Evolutionary conservation across 139 green algal species (phyloP).

Genomic region (Marvania coccoides): DNA sequence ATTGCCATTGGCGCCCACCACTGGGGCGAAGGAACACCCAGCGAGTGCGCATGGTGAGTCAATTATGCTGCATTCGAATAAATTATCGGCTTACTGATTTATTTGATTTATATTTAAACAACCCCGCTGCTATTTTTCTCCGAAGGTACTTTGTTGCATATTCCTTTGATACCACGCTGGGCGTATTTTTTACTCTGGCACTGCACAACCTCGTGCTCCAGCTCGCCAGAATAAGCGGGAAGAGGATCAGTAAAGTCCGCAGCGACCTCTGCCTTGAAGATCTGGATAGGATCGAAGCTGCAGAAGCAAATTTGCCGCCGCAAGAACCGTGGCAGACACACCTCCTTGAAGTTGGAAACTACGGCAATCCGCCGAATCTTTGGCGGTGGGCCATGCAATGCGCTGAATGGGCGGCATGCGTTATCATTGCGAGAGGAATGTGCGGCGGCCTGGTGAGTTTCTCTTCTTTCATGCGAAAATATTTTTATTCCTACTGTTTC

Average conservation of each 20-base stretch:
- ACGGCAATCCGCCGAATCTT: constrained; percentile 33
- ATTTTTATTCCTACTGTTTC: too few species aligned
- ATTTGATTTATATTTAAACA: background rate
- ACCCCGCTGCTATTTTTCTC: too few species aligned
- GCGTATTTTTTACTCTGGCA: constrained; percentile 34
- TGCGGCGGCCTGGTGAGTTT: constrained; percentile 28
- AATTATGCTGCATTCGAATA: too few species aligned
- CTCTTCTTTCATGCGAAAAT: too few species aligned
- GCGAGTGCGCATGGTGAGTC: constrained; percentile 51
- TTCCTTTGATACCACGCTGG: constrained; percentile 44
- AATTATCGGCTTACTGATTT: constrained; percentile 18
- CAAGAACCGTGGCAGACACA: background rate
- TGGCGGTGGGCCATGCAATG: constrained; percentile 35
- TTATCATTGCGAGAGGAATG: constrained; percentile 16
- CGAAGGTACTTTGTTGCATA: constrained; percentile 48
- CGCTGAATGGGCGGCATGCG: constrained; percentile 37
- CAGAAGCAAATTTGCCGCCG: background rate
- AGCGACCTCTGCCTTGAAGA: background rate
- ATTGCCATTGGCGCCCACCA: constrained; percentile 36
- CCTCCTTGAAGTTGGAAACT: too few species aligned
- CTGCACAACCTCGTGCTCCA: constrained; percentile 34
- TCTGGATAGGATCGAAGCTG: background rate
- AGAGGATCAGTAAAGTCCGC: background rate
- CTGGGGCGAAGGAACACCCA: background rate
- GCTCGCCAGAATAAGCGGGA: background rate